Evolutionary conservation across 805 yeast genomes (phyloP), one percentile per base, ranked within the genome.

Genomic region (Nakazawaea holstii): DNA sequence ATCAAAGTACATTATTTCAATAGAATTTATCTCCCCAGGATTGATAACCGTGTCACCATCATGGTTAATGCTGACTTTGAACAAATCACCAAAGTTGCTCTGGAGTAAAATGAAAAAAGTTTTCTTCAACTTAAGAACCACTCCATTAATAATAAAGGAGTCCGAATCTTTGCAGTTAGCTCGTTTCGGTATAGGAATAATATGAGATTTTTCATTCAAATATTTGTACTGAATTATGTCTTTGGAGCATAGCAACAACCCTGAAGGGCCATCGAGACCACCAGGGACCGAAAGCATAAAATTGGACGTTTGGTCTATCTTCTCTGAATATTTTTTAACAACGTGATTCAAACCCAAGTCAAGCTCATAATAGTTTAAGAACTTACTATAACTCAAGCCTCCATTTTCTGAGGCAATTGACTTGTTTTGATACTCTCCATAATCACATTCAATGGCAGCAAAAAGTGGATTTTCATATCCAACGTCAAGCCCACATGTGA

Each of bases 291-390:
- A 69, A n/a, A 88, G 52, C 6, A 91, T 50, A 46, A 75, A 68
- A 51, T 72, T 77, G 1, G 91, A 68, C 1, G 72, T 49, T 24
- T 53, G 53, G 1, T 64, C 58, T 1, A 79, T 62, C 7, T 51
- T 59, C 37, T 62, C 73, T n/a, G 74, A 59, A 64, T 65, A 72
- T 53, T 72, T 72, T 48, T 74, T 76, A 1, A 85, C 71, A 1
- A 91, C 76, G 59, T 84, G 86, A 58, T 91, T 91, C 41, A 92
- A 67, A 1, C 97, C 97, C 36, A 87, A 73, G 61, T 94, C 97
- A 26, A 91, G 66, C 57, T 88, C 92, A 65, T 92, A 92, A 59
- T 78, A 85, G 3, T 79, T 75, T 45, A 92, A 67, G 28, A 58
- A 53, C 43, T 71, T 49, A 14, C 52, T 48, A 14, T 46, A n/a